Percentiles rank a stretch among this genome's conserved stretches.
These are phyloP conservation scores for Fusarium beomiforme DNA, from an alignment of 2,329 filamentous ascomycete genomes.

Conservation along the genomic window DNA sequence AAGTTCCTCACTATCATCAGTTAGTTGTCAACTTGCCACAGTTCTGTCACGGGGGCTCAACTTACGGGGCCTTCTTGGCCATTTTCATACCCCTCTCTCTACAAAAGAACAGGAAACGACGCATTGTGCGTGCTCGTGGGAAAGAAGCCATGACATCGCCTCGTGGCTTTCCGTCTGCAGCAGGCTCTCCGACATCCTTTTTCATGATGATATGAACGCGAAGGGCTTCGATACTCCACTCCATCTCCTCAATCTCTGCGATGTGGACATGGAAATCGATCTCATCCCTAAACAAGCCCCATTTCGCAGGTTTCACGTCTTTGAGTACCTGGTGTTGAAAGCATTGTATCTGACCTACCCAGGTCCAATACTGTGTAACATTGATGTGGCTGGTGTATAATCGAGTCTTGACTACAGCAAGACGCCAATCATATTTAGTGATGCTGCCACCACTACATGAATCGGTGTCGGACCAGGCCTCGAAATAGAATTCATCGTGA, in stretches of 20 bases:
- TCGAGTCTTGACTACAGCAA: slow-evolving; percentile 63
- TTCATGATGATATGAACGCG: slow-evolving; percentile 56
- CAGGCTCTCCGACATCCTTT: slow-evolving; percentile 39
- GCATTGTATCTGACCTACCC: slow-evolving; percentile 51
- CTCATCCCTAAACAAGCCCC: slow-evolving; percentile 61
- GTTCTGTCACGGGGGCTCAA: slow-evolving; percentile 4
- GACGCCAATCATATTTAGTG: slow-evolving; percentile 59
- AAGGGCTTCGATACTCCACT: slow-evolving; percentile 54
- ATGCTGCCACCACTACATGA: slow-evolving; percentile 59
- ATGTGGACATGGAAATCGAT: slow-evolving; percentile 62
- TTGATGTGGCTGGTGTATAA: slow-evolving; percentile 56
- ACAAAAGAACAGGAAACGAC: slow-evolving; percentile 61
- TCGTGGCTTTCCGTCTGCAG: slow-evolving; percentile 48
- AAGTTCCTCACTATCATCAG: slow-evolving; percentile 47
- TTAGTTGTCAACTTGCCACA: slow-evolving; percentile 19
- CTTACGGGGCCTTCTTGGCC: slow-evolving; percentile 54
- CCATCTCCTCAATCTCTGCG: slow-evolving; percentile 57
- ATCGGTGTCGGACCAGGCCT: slow-evolving; percentile 63
- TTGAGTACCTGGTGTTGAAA: slow-evolving; percentile 66
- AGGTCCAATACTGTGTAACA: slow-evolving; percentile 68
- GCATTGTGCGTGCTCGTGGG: slow-evolving; percentile 62
- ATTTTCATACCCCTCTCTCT: slow-evolving; percentile 55
- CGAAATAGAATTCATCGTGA: slow-evolving; percentile 54
- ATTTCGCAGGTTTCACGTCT: slow-evolving; percentile 54
- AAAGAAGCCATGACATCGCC: slow-evolving; percentile 63